Evolutionary conservation across 768 basidiomycete species (phyloP).

Genomic region (Solioccasus polychromus): DNA sequence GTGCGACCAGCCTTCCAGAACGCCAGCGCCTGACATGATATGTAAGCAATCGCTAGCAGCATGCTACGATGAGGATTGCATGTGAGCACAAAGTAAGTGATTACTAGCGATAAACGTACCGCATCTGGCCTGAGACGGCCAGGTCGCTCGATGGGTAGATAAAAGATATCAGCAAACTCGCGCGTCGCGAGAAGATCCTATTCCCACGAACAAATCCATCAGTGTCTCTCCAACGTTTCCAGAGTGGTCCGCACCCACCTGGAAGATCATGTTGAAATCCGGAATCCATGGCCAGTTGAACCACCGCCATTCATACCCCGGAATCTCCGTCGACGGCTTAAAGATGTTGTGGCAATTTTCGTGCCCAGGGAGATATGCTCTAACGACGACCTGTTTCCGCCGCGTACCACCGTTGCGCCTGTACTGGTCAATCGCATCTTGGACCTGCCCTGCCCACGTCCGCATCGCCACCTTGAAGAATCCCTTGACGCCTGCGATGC

Average conservation of each 20-base stretch:
- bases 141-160: slow-evolving; percentile 59
- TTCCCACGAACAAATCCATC: neutral
- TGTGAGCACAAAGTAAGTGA: neutral
- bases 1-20: slow-evolving; percentile 51
- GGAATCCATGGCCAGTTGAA: slow-evolving; percentile 67
- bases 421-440: slow-evolving; percentile 40
- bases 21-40: slow-evolving; percentile 43
- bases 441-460: slow-evolving; percentile 52
- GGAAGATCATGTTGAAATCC: slow-evolving; percentile 55
- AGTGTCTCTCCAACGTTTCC: neutral
- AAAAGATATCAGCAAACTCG: slow-evolving; percentile 54
- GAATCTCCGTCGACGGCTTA: slow-evolving; percentile 45
- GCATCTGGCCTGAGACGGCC: slow-evolving; percentile 63
- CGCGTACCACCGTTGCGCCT: slow-evolving; percentile 24
- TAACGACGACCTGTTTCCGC: slow-evolving; percentile 47
- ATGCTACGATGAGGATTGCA: slow-evolving; percentile 31
- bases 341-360: slow-evolving; percentile 56
- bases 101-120: slow-evolving; percentile 35
- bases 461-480: slow-evolving; percentile 60
- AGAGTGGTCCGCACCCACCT: slow-evolving; percentile 39
- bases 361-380: slow-evolving; percentile 64
- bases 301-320: slow-evolving; percentile 45
- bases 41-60: slow-evolving; percentile 45
- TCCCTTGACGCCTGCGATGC: slow-evolving; percentile 51
- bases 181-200: slow-evolving; percentile 42